These are phyloP conservation scores for Suillus clintonianus DNA, from an alignment of 768 basidiomycete genomes.

Conservation along the genomic window DNA sequence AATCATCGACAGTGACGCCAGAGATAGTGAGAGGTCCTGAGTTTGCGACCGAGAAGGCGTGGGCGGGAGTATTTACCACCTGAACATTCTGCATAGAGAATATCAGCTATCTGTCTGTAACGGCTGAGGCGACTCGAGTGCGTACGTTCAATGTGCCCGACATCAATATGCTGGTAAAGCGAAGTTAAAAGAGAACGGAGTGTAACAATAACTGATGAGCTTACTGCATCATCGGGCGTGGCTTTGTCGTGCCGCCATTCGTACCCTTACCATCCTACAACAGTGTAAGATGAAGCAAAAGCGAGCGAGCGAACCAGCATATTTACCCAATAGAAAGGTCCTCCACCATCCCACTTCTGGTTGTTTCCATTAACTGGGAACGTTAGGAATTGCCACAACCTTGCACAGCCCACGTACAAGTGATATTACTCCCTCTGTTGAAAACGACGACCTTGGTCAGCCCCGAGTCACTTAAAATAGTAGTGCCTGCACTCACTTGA, in stretches of 20 bases:
- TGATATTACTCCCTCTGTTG: constrained; percentile 47
- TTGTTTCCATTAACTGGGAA: constrained; percentile 42
- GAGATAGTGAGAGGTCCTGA: constrained; percentile 41
- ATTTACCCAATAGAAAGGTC: constrained; percentile 45
- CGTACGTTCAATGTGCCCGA: constrained; percentile 42
- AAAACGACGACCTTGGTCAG: neutral
- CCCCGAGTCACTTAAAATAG: neutral
- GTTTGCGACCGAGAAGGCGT: constrained; percentile 32
- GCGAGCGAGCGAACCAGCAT: neutral
- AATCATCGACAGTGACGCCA: constrained; percentile 53
- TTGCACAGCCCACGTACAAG: constrained; percentile 37
- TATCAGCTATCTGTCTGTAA: neutral
- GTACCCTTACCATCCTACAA: constrained; percentile 29
- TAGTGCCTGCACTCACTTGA: constrained; percentile 38
- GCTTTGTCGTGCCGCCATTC: constrained; percentile 17
- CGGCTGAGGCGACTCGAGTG: neutral
- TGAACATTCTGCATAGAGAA: constrained; percentile 32
- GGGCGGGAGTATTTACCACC: constrained; percentile 43
- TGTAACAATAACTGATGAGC: constrained; percentile 1
- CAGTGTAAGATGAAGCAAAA: neutral
- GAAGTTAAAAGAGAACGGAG: neutral
- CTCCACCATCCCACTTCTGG: constrained; percentile 42
- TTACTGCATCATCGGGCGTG: constrained; percentile 43
- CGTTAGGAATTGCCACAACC: neutral
- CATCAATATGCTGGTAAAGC: constrained; percentile 33